Evolutionary conservation across 2,329 filamentous ascomycete species (phyloP), one percentile per base, ranked within the genome.

Genomic region (Amylocarpus encephaloides): DNA sequence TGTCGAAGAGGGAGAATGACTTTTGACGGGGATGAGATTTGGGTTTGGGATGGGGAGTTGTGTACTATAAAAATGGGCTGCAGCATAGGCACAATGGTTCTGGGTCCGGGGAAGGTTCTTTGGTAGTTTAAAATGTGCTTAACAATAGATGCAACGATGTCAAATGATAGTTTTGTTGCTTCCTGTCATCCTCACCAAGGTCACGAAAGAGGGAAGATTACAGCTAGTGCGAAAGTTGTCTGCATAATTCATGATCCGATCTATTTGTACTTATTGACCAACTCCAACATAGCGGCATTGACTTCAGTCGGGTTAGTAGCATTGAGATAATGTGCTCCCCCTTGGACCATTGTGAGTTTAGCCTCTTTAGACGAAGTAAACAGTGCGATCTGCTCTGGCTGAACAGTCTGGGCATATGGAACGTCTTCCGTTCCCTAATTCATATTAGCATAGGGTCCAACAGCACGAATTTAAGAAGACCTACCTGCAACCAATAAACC

Each of bases 261-360:
- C 22, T 26, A 26, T 26, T 26, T 26, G 22, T 39, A 55, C 22
- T 47, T 51, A 6, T 22, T 47, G 13, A 59, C 42, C 43, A 59
- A 54, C 3, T 50, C 36, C 18, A 56, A 41, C 30, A 59, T 15
- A 5, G 55, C 55, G 16, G 32, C 38, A 32, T 51, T 46, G 15
- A 55, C 51, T 45, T 51, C 55, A 11, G 44, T 15, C 0, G 53
- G 50, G 43, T 53, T 44, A 19, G 43, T 53, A 0, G 71, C 72
- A 50, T 70, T 76, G 45, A 78, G 59, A 53, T 76, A 77, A 57
- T 79, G 76, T 1, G 68, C 66, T 2, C 71, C 76, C 0, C 68
- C 71, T 39, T 74, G 67, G 1, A 78, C 58, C 43, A 72, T 62
- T 0, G 66, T 67, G 26, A 78, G 53, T 5, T 68, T 73, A 5